phyloP scores from a whole-genome alignment of 345 rosid species.

The Populus davidiana region DNA sequence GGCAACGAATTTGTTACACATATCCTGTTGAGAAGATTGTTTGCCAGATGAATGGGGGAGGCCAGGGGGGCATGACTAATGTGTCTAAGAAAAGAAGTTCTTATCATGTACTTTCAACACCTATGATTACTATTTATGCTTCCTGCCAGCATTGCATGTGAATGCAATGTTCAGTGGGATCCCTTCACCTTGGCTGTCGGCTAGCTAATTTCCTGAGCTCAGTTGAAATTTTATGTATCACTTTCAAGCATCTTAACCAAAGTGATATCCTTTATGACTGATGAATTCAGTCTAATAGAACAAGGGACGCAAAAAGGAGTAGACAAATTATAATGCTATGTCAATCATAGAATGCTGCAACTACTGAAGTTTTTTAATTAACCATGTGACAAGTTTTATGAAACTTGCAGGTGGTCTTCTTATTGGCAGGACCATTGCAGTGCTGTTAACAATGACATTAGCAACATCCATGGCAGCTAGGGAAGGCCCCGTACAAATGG shows the following conservation, averaged over 20 bases:
- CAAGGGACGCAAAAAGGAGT: not conserved
- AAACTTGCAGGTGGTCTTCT: slow-evolving; percentile 74
- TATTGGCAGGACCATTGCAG: slow-evolving; percentile 79
- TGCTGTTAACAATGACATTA: slow-evolving; percentile 69
- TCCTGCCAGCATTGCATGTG: not conserved
- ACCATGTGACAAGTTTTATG: slow-evolving; percentile 2
- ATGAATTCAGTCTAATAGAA: not conserved
- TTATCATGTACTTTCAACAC: not conserved
- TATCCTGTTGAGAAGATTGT: not conserved
- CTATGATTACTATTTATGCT: not conserved
- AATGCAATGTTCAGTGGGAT: not conserved
- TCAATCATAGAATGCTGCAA: not conserved
- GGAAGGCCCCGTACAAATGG: slow-evolving; percentile 84
- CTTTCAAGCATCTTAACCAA: not conserved
- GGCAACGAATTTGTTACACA: not conserved
- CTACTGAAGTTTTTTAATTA: not conserved
- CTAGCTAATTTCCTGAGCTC: not conserved
- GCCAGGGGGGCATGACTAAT: not conserved
- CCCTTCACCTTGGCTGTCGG: not conserved
- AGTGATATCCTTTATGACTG: not conserved
- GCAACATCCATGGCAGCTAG: slow-evolving; percentile 88
- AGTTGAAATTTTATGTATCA: not conserved
- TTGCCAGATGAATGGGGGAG: not conserved
- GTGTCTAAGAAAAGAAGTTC: not conserved
- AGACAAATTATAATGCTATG: not conserved